A percentile compares a stretch with the other conserved stretches of the same genome.
Conservation (phyloP, 345 rosid genomes). For the Eucalyptus shirleyi region DNA sequence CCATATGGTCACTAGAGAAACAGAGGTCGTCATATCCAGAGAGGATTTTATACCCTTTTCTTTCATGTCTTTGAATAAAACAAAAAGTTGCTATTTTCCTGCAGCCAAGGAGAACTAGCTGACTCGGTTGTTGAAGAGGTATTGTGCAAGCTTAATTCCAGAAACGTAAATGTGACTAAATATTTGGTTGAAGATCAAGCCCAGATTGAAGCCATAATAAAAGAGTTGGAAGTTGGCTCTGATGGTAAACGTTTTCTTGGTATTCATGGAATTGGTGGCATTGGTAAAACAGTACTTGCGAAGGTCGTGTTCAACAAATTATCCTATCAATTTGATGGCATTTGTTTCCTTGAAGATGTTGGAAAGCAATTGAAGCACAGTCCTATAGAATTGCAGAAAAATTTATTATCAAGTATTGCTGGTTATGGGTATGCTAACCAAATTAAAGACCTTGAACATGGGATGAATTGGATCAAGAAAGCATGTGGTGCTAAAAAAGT, state of each 20-base stretch:
- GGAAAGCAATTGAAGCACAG: too few relatives aligned
- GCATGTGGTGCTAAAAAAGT: background rate
- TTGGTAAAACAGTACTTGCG: background rate
- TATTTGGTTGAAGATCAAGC: background rate
- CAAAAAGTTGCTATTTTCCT: background rate
- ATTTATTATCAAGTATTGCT: too few relatives aligned
- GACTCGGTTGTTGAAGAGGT: background rate
- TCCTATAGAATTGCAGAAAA: background rate
- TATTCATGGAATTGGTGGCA: background rate
- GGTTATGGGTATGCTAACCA: too few relatives aligned
- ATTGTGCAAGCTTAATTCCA: background rate
- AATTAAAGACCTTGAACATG: background rate
- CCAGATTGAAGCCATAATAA: background rate
- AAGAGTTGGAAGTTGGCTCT: background rate
- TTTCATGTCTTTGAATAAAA: background rate
- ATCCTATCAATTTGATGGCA: background rate
- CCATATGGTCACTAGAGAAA: too few relatives aligned
- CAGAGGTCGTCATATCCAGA: background rate
- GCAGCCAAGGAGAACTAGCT: background rate
- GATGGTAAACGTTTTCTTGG: background rate
- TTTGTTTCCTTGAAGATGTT: background rate
- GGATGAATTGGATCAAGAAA: background rate
- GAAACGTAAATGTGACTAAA: background rate
- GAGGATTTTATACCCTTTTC: background rate
- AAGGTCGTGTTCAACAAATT: background rate